Percentiles rank a stretch among this genome's conserved stretches.
Evolutionary conservation across 176 grass and related monocot species (phyloP).

Genomic region (Pontederia paniculata): DNA sequence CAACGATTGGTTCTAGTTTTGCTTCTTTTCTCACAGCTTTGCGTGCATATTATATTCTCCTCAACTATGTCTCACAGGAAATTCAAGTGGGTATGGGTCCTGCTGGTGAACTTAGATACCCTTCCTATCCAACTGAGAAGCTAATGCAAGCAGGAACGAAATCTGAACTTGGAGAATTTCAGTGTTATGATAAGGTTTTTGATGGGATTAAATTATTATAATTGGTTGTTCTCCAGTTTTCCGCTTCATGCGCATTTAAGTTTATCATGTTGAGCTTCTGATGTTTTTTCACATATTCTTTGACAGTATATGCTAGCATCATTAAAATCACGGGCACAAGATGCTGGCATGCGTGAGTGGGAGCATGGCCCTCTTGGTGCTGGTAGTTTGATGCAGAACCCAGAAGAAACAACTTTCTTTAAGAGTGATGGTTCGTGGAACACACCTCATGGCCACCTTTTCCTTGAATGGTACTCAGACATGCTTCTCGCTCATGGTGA

Average conservation of each 20-base stretch:
- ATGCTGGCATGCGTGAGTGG: slow-evolving; percentile 33
- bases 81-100: slow-evolving; percentile 82
- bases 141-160: slow-evolving; percentile 23
- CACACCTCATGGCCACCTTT: slow-evolving; percentile 44
- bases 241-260: slow-evolving; percentile 4
- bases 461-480: slow-evolving; percentile 73
- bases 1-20: slow-evolving; percentile 3
- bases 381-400: slow-evolving; percentile 20
- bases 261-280: background rate
- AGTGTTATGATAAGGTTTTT: slow-evolving; percentile 71
- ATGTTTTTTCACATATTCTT: slow-evolving; percentile 11
- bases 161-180: slow-evolving; percentile 57
- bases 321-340: slow-evolving; percentile 29
- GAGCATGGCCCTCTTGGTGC: slow-evolving; percentile 23
- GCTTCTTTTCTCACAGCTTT: background rate
- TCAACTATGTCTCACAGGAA: slow-evolving; percentile 29
- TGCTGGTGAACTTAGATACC: slow-evolving; percentile 75
- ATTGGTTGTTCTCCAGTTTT: background rate
- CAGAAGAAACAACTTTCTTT: slow-evolving; percentile 42
- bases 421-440: slow-evolving; percentile 51
- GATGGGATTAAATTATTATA: background rate
- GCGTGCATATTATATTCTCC: background rate
- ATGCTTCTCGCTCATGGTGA: slow-evolving; percentile 61
- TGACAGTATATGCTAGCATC: slow-evolving; percentile 73
- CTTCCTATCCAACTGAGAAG: slow-evolving; percentile 50